Percentiles rank a stretch among this genome's conserved stretches.
These are phyloP conservation scores for Cavenderia fasciculata DNA, from an alignment of 78 protist genomes.

Conservation along the genomic window DNA sequence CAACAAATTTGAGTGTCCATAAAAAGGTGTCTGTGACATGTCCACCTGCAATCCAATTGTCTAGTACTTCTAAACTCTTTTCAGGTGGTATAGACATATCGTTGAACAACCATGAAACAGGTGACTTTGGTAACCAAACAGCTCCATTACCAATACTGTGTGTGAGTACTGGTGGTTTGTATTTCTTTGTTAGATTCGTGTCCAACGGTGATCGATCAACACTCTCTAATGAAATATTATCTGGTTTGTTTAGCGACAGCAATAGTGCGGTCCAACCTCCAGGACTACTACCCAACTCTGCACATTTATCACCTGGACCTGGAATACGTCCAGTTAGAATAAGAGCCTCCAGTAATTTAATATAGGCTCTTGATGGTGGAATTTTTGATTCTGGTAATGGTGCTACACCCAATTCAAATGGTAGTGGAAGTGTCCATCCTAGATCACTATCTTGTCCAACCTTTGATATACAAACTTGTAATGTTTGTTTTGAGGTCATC, in stretches of 20 bases:
- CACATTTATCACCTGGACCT: background rate
- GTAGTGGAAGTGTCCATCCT: constrained; percentile 59
- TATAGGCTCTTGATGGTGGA: constrained; percentile 72
- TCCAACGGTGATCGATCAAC: constrained; percentile 14
- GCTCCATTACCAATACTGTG: constrained; percentile 16
- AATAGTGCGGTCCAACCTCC: constrained; percentile 69
- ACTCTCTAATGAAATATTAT: background rate
- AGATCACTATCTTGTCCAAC: no score
- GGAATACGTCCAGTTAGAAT: constrained; percentile 1
- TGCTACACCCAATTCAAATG: constrained; percentile 5
- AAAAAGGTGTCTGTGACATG: background rate
- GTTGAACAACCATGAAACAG: constrained; percentile 34
- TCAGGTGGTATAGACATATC: constrained; percentile 62
- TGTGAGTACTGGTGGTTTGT: background rate
- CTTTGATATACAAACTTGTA: no score
- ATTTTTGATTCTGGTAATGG: background rate
- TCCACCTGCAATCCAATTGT: constrained; percentile 11
- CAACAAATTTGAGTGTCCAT: constrained; percentile 57
- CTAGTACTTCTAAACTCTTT: constrained; percentile 23
- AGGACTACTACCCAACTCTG: constrained; percentile 54
- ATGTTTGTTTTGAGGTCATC: background rate
- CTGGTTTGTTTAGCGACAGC: background rate
- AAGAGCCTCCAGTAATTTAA: constrained; percentile 23
- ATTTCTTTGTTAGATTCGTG: background rate
- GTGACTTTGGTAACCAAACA: background rate